Evolutionary conservation across 495 filamentous ascomycete species (phyloP), one percentile per base, ranked within the genome.

Genomic region (Podospora pseudoanserina): DNA sequence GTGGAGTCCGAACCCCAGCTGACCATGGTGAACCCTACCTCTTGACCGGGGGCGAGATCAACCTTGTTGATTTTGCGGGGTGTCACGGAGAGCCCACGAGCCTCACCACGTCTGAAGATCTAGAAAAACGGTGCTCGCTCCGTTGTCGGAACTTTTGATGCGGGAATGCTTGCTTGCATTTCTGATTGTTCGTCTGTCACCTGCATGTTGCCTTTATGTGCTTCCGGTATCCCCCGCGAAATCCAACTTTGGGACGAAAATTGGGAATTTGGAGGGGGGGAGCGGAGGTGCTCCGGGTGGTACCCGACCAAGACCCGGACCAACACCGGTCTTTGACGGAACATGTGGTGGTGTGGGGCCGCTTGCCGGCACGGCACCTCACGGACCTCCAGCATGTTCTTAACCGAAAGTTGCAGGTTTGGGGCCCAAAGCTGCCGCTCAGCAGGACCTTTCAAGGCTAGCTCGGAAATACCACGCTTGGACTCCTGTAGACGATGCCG

Each of bases 241-340:
- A 64, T 60, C 53, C 63, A 53, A 68, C 30, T 28, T 65, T 65
- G 69, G 63, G 67, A 67, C 57, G 58, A 71, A 71, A 60, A 64
- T 20, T 18, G 23, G 30, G 4, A 11, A 9, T n/a, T 19, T 20
- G 9, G 32, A 34, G 32, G 20, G 59, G 11, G 28, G 20, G n/a
- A 32, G 19, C 49, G 63, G 7, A 49, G 39, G 39, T 26, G 63
- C 53, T 30, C 39, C 13, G 57, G 28, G 58, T 27, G 20, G 16
- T 49, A 20, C 19, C 28, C 18, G 65, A 55, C 9, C 27, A 27
- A 26, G 16, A 6, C 53, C 64, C 54, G 59, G 19, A 11, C 59
- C 63, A 11, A 0, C 58, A 58, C 30, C 68, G 59, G 68, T 32
- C 64, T 19, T 58, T 9, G 18, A 26, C 55, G 55, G 60, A 19